phyloP scores from a whole-genome alignment of 73 alveolate species.

The Uronychia binucleata region DNA sequence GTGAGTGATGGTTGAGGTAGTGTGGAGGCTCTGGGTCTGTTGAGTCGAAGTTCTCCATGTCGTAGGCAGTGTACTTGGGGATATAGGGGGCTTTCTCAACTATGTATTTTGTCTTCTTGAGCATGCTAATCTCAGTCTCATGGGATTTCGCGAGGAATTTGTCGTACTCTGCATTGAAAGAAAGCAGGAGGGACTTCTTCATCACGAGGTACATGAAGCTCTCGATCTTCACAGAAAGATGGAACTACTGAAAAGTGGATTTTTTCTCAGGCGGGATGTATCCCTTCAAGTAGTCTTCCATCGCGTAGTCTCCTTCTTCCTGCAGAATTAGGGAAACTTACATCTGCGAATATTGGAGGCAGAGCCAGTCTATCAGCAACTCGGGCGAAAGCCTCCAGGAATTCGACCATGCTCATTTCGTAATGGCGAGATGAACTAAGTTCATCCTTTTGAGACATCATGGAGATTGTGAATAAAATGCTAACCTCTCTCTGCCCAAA shows the following conservation, averaged over 20 bases:
- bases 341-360: slow-evolving; percentile 13
- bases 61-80: not conserved
- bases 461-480: slow-evolving; percentile 65
- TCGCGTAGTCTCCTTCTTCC: not conserved
- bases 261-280: not conserved
- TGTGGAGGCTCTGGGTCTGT: too few species aligned
- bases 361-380: slow-evolving; percentile 46
- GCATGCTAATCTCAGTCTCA: not conserved
- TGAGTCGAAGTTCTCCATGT: too few species aligned
- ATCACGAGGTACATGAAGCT: not conserved
- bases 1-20: too few species aligned
- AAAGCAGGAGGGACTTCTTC: not conserved
- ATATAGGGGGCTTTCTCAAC: not conserved
- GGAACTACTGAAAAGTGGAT: not conserved
- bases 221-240: not conserved
- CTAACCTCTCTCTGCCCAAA: slow-evolving; percentile 76
- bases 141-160: not conserved
- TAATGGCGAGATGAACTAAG: slow-evolving; percentile 55
- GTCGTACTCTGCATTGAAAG: not conserved
- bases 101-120: not conserved
- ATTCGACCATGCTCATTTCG: slow-evolving; percentile 60
- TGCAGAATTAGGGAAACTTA: not conserved
- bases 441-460: slow-evolving; percentile 78
- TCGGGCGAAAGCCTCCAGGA: slow-evolving; percentile 67
- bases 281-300: not conserved